Base-by-base conservation (phyloP, 768 basidiomycete species). In the Rhizopogon vulgaris region DNA sequence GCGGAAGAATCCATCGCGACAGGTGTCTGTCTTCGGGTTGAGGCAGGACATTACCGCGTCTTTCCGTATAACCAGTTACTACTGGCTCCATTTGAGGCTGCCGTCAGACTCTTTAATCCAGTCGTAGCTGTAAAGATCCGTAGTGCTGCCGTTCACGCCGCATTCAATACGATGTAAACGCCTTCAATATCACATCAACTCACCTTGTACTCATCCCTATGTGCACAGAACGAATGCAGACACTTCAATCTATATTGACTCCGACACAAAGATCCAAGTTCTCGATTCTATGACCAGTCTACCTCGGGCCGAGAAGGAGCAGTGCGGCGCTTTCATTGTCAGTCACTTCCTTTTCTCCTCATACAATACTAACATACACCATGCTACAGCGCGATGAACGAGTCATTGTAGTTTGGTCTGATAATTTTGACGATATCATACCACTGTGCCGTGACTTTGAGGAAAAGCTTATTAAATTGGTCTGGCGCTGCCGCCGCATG, bases 311-410 rank as follows among this genome's bases (percentile, higher is more conserved):
- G 88, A 94, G 66, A 93, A 92, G 69, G 90, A 94, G 61, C 92
- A 94, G 62, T 91, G 87, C 50, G 92, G 83, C 14, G 92, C 92
- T 15, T 94, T 94, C 67, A 78, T 91, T 54, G 88, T 89, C 61
- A 64, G 86, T 22, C 30, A 2, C 5, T n/a, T 14, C 10, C 8
- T 34, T 38, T 27, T 30, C 14, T 2, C 27, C 17, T 17, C 39
- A 39, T 48, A 37, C 39, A 41, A 27, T 32, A 34, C 41, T 47
- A 36, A 40, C 27, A 24, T 18, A 9, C 24, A 17, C 2, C 3
- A 1, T 34, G 34, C 27, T 9, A 53, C 60, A 89, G 88, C 83
- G 90, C 39, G 85, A 90, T 63, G 92, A 93, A 60, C 79, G 81
- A 11, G 86, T 86, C 46, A 71, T 94, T 38, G 76, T 93, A 9